Conservation (phyloP, 768 basidiomycete species). For the Kwoniella newhampshirensis region DNA sequence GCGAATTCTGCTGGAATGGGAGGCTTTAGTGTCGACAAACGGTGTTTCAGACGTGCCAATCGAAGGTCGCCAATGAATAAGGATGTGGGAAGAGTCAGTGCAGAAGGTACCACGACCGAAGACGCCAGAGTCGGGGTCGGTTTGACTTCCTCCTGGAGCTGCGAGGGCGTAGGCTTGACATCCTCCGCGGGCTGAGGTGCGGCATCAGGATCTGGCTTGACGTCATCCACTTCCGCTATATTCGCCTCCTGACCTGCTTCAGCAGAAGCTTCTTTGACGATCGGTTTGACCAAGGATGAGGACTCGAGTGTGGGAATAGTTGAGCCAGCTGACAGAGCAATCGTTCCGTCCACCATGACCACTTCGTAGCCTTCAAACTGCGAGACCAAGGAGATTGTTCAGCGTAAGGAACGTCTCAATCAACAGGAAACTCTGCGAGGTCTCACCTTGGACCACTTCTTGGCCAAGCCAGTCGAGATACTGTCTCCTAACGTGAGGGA, state of each 20-base stretch:
- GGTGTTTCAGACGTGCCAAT: slow-evolving; percentile 80
- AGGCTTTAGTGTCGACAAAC: slow-evolving; percentile 65
- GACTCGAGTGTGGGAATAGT: slow-evolving; percentile 86
- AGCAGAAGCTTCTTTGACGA: slow-evolving; percentile 28
- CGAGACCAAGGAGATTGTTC: background rate
- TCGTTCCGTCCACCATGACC: slow-evolving; percentile 84
- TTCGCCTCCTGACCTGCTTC: slow-evolving; percentile 10
- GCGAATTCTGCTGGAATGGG: slow-evolving; percentile 83
- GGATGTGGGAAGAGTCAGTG: slow-evolving; percentile 70
- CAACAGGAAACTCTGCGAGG: slow-evolving; percentile 51
- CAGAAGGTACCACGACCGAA: background rate
- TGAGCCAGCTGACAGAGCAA: slow-evolving; percentile 78
- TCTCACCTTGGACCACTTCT: slow-evolving; percentile 72
- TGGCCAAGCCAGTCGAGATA: slow-evolving; percentile 71
- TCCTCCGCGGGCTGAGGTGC: background rate
- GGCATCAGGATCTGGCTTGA: slow-evolving; percentile 4
- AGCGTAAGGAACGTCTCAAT: background rate
- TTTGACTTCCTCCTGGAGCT: background rate
- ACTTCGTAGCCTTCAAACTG: slow-evolving; percentile 99
- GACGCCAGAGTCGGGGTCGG: no score
- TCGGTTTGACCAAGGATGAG: slow-evolving; percentile 25
- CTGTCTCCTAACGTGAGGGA: slow-evolving; percentile 91
- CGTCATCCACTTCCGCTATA: slow-evolving; percentile 3
- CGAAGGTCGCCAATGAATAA: slow-evolving; percentile 98
- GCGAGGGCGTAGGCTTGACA: background rate